phyloP scores from a whole-genome alignment of 176 grass and related monocot species.

The Sorghum bicolor region Sorghum_bicolor_NCBIv3 NC_012875.2:49165501-49166000 shows the following conservation, averaged over 20 bases:
- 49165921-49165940: neutral
- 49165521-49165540: conserved; percentile 98
- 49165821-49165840: neutral
- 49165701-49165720: neutral
- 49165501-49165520: conserved; percentile 97
- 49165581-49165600: conserved; percentile 19
- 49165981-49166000: neutral
- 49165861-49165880: neutral
- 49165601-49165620: neutral
- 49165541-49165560: conserved; percentile 98
- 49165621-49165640: neutral
- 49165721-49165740: neutral
- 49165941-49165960: neutral
- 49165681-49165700: conserved; percentile 24
- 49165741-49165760: neutral
- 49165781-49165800: neutral
- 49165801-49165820: neutral
- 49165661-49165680: neutral
- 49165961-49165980: neutral
- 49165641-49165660: neutral
- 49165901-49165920: neutral
- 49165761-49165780: neutral
- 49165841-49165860: neutral
- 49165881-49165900: neutral
- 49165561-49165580: conserved; percentile 96